Evolutionary conservation across 352 stramenopile species (phyloP).

Genomic region (Phytophthora brassicae): DNA sequence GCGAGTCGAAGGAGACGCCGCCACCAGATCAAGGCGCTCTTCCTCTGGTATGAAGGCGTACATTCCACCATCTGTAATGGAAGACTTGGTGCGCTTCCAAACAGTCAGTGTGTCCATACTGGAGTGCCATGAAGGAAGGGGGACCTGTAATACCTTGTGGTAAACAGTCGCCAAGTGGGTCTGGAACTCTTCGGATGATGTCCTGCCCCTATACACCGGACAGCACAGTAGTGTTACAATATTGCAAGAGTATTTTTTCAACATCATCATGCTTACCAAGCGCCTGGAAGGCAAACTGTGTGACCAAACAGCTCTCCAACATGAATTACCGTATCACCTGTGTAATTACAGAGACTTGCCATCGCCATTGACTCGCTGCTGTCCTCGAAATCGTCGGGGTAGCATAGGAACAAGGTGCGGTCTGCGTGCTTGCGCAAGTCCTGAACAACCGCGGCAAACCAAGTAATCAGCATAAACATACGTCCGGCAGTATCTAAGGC

Average conservation of each 20-base stretch:
- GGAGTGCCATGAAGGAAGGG: slow-evolving; percentile 92
- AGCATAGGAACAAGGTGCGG: slow-evolving; percentile 92
- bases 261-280: slow-evolving; percentile 53
- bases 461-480: slow-evolving; percentile 1
- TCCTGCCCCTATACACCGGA: slow-evolving; percentile 70
- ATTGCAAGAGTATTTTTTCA: not conserved
- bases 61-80: slow-evolving; percentile 77
- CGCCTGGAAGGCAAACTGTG: slow-evolving; percentile 84
- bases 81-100: slow-evolving; percentile 93
- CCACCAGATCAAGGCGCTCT: slow-evolving; percentile 71
- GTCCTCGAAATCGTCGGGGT: slow-evolving; percentile 92
- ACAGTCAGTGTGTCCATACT: slow-evolving; percentile 92
- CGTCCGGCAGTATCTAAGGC: not conserved
- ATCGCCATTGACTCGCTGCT: slow-evolving; percentile 89
- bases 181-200: slow-evolving; percentile 92
- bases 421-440: slow-evolving; percentile 75
- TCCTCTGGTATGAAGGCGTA: slow-evolving; percentile 80
- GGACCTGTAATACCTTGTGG: slow-evolving; percentile 92
- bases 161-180: slow-evolving; percentile 89
- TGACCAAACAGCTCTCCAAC: slow-evolving; percentile 93
- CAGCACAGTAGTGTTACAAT: not conserved
- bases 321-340: slow-evolving; percentile 92
- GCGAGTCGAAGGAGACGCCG: slow-evolving; percentile 60
- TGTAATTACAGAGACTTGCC: slow-evolving; percentile 89
- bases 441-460: slow-evolving; percentile 22